Percentiles rank a stretch among this genome's conserved stretches.
Evolutionary conservation across 805 yeast species (phyloP).

Genomic region (Debaryomyces prosopidis): DNA sequence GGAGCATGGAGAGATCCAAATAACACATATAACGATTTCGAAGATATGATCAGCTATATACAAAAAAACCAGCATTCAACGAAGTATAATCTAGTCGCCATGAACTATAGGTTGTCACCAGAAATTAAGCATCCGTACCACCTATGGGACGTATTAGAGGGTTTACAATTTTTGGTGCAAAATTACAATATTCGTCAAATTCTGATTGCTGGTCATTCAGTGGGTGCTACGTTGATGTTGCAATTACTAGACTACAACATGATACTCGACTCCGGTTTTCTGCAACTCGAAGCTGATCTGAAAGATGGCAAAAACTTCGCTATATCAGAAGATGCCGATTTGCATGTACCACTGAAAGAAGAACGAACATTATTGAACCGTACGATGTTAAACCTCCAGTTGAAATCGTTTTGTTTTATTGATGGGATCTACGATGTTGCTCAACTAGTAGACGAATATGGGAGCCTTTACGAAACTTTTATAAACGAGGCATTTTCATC

Average conservation of each 20-base stretch:
- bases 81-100: conserved; percentile 24
- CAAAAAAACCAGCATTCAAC: not conserved
- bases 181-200: conserved; percentile 17
- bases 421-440: conserved; percentile 72
- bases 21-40: conserved; percentile 61
- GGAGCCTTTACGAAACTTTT: conserved; percentile 51
- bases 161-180: conserved; percentile 32
- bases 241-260: conserved; percentile 44
- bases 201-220: conserved; percentile 71
- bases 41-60: conserved; percentile 23
- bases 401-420: conserved; percentile 27
- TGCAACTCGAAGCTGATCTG: not conserved
- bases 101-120: conserved; percentile 70
- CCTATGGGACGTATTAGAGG: conserved; percentile 52
- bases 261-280: conserved; percentile 16
- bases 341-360: not conserved
- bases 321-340: too few species aligned
- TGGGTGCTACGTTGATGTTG: conserved; percentile 68
- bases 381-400: not conserved
- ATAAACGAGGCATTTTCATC: conserved; percentile 56
- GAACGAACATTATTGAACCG: not conserved
- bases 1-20: conserved; percentile 84
- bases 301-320: not conserved
- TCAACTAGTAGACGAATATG: conserved; percentile 59
- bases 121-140: conserved; percentile 62